Conservation (phyloP, 305 asterid genomes). For the Fraxinus albicans region DNA sequence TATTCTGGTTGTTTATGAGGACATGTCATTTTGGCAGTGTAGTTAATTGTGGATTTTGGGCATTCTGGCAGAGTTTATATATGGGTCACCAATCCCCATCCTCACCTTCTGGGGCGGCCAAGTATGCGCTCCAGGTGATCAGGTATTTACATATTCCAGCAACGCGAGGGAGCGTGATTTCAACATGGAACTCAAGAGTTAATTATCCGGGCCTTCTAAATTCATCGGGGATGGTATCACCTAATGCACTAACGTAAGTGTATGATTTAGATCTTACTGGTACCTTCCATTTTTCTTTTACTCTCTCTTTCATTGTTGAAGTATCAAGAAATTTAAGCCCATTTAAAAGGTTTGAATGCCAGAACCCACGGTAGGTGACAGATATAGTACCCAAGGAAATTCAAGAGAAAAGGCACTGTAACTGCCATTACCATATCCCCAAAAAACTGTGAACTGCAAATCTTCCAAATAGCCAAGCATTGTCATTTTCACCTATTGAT, state of each 20-base stretch:
- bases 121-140: neutral
- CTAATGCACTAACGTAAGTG: neutral
- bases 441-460: neutral
- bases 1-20: neutral
- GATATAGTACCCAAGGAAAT: neutral
- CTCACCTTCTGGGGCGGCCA: neutral
- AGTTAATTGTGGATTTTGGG: neutral
- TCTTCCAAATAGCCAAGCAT: neutral
- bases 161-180: neutral
- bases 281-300: neutral
- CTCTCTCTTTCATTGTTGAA: neutral
- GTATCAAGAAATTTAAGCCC: neutral
- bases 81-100: neutral
- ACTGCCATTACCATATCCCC: neutral
- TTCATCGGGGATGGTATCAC: neutral
- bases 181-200: neutral
- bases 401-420: neutral
- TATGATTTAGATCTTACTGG: neutral
- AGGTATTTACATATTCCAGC: neutral
- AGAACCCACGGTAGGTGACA: neutral
- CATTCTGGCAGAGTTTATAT: neutral
- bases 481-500: neutral
- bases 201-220: neutral
- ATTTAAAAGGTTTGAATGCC: neutral
- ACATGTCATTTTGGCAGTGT: neutral